phyloP scores from a whole-genome alignment of 805 yeast species.

The Pichia scutulata region DNA sequence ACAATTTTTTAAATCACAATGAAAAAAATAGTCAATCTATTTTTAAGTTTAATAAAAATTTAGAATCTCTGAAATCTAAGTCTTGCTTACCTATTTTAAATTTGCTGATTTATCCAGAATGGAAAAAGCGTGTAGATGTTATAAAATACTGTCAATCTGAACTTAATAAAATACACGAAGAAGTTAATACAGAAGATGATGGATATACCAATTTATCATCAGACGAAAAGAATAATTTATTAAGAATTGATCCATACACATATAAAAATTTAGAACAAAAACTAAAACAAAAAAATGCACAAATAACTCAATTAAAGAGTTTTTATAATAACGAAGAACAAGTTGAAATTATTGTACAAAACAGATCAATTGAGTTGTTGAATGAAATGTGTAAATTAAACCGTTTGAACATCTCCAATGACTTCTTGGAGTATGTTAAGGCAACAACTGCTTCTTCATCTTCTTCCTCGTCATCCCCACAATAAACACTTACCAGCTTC shows the following conservation, averaged over 20 bases:
- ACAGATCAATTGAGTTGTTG: constrained; percentile 29
- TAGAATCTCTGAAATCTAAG: background rate
- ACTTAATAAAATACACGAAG: constrained; percentile 20
- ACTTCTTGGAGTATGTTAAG: constrained; percentile 11
- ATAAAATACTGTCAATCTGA: constrained; percentile 36
- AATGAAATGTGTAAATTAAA: constrained; percentile 28
- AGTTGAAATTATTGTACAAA: constrained; percentile 35
- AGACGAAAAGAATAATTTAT: constrained; percentile 18
- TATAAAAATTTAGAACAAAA: constrained; percentile 30
- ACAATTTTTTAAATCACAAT: constrained; percentile 30
- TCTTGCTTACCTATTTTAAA: constrained; percentile 32
- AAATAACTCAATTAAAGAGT: constrained; percentile 24
- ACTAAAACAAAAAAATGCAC: constrained; percentile 23
- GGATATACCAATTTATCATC: constrained; percentile 11
- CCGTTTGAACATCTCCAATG: constrained; percentile 9
- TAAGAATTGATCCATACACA: constrained; percentile 46
- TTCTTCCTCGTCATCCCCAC: background rate
- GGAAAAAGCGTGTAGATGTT: constrained; percentile 35
- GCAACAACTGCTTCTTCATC: background rate
- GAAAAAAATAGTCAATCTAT: constrained; percentile 18
- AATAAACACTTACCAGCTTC: background rate
- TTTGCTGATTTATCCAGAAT: constrained; percentile 36
- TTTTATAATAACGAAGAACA: constrained; percentile 35
- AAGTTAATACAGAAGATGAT: constrained; percentile 8
- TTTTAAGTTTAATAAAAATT: constrained; percentile 12